Base-by-base conservation (phyloP, 23 red algal genomes). In the Gracilaria gracilis region DNA sequence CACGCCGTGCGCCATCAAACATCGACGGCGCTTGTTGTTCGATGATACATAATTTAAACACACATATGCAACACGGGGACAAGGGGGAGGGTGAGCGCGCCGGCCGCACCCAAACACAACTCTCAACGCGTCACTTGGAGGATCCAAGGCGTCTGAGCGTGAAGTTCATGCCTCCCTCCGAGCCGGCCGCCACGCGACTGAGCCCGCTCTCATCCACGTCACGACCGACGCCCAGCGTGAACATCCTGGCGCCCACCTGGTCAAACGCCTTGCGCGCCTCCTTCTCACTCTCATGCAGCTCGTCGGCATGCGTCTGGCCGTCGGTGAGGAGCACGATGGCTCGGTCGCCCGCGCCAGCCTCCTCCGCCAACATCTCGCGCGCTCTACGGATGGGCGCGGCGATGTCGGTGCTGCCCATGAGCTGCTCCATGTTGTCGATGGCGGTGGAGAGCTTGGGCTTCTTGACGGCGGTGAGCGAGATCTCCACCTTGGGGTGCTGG, bases 351-450 rank as follows among this genome's bases (percentile, higher is more conserved):
- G 79, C 71, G 17, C 55, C 27, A 12, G 72, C 80, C 70, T 88
- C 85, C 6, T 86, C 92, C 28, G 88, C 65, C 19, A 98, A 71
- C 20, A 98, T 92, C 37, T 94, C 59, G 6, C 85, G 75, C 35
- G 91, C 91, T 23, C 81, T 73, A 42, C 87, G 76, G 61, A 98
- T 78, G 38, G 96, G 96, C 23, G 91, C 85, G 42, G 82, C 85
- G 36, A 98, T 95, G 49, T 98, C 96, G 20, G 96, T 98, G 40
- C 86, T 92, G 51, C 96, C 96, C 92, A 95, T 98, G 64, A 98
- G 73, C 87, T 98, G 96, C 79, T 98, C 72, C 91, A 98, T 88
- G 61, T 75, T 86, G 44, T 95, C 79, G 57, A 98, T 84, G 37
- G 91, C 61, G 40, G 80, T 67, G 83, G 77, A 62, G 0, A 97